Base-by-base conservation (phyloP, 2,329 filamentous ascomycete species). In the Myriosclerotinia curreyana region DNA sequence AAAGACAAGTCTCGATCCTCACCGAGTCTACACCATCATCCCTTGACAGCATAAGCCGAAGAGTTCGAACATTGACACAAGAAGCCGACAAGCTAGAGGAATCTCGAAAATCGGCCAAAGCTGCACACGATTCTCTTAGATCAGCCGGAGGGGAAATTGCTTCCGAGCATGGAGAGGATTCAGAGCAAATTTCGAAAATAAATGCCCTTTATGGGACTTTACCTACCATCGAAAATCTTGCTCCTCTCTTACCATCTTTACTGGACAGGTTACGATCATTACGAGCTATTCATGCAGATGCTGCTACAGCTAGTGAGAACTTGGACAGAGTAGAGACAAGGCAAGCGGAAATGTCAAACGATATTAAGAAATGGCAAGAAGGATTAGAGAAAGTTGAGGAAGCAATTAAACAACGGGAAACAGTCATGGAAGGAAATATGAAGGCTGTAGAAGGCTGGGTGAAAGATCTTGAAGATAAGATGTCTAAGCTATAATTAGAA, bases 121-220 rank as follows among this genome's bases (percentile, higher is more conserved):
- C 79, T 48, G 81, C 86, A 0, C 81, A 87, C 66, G 86, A 88
- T 63, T 82, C 84, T 36, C 77, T 87, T 28, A 70, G 69, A 66
- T 79, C 80, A 12, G 76, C 78, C 7, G 72, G 69, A 36, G 72
- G 65, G 25, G 72, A 73, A n/a, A 50, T 60, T 38, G 76, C 79
- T 38, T 22, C 78, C 5, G 78, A 80, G 64, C 80, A 87, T 11
- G 75, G 69, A 9, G 78, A 83, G 64, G 81, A 88, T 68, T 79
- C 82, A 11, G 92, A 96, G 71, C 90, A 96, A 71, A 83, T 87
- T 49, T 83, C 90, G 61, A 96, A 96, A 75, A 90, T 99, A 75
- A 95, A 96, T 69, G 91, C 93, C 1, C 83, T 99, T 6, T 97
- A 97, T 76, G 89, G 90, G 1, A 91, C 92, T 3, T 80, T 99